These are phyloP conservation scores for Pestalotiopsis sp. DNA, from an alignment of 2,329 filamentous ascomycete genomes.

Conservation along the genomic window DNA sequence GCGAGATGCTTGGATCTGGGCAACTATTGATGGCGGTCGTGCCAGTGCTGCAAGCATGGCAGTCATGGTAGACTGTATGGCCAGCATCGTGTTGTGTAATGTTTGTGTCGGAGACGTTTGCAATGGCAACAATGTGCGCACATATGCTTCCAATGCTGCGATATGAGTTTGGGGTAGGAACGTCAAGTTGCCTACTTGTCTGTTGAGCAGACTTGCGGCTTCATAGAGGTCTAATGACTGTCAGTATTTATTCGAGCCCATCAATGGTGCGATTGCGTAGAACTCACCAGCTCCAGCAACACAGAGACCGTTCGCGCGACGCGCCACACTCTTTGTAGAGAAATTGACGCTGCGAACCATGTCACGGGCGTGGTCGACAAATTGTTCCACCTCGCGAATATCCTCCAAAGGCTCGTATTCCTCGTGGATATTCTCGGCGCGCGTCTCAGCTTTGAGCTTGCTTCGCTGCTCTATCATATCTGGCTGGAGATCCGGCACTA, in stretches of 20 bases:
- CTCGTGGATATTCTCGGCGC: conserved; percentile 81
- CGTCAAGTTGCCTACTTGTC: conserved; percentile 53
- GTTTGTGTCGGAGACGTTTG: conserved; percentile 72
- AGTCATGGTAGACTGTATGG: conserved; percentile 80
- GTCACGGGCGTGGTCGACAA: conserved; percentile 87
- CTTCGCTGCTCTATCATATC: conserved; percentile 89
- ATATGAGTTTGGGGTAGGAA: conserved; percentile 71
- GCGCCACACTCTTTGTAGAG: conserved; percentile 78
- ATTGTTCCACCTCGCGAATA: conserved; percentile 86
- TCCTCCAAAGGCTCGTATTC: conserved; percentile 85
- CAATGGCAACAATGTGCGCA: conserved; percentile 61
- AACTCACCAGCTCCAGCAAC: conserved; percentile 60
- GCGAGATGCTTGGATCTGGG: conserved; percentile 70
- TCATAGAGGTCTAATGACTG: conserved; percentile 64
- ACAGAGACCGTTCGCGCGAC: conserved; percentile 73
- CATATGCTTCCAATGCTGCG: conserved; percentile 71
- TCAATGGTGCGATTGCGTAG: background rate
- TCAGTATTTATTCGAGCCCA: conserved; percentile 26
- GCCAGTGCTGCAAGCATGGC: conserved; percentile 79
- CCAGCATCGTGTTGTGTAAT: conserved; percentile 75
- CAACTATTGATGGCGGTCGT: conserved; percentile 76
- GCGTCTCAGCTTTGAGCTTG: conserved; percentile 78
- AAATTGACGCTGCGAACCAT: conserved; percentile 84
- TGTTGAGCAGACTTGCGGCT: conserved; percentile 56
- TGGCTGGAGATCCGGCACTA: conserved; percentile 89